Conservation (phyloP, 345 rosid species). For the Salix koriyanagi region DNA sequence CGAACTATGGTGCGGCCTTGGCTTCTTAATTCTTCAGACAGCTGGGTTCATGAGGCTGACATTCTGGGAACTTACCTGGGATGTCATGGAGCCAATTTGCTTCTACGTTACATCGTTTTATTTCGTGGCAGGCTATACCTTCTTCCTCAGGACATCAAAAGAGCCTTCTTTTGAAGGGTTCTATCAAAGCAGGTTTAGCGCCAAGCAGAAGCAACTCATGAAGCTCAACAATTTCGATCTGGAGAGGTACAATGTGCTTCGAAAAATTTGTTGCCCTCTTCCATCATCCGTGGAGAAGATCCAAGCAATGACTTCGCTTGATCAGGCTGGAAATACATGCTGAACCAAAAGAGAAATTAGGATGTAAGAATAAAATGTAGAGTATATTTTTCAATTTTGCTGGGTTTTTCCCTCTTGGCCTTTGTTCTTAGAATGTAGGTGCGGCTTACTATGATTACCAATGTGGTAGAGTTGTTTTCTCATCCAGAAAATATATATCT, state of each 20-base stretch:
- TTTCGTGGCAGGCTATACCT: conserved; percentile 67
- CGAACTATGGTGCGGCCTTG: conserved; percentile 78
- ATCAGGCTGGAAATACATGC: conserved; percentile 5
- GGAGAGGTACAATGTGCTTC: conserved; percentile 55
- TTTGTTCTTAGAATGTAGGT: conserved; percentile 14
- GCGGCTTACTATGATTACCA: conserved; percentile 15
- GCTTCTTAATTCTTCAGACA: conserved; percentile 66
- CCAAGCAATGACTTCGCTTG: conserved; percentile 6
- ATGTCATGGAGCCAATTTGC: conserved; percentile 98
- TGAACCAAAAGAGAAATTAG: background rate
- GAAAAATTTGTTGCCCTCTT: conserved; percentile 32
- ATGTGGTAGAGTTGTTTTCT: too few relatives aligned
- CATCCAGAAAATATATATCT: too few relatives aligned
- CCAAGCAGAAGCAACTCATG: conserved; percentile 63
- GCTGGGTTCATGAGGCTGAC: conserved; percentile 91
- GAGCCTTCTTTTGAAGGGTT: conserved; percentile 94
- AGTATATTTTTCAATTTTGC: conserved; percentile 7
- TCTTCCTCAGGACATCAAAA: conserved; percentile 75
- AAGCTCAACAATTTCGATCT: conserved; percentile 44
- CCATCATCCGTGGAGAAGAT: background rate
- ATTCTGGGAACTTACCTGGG: conserved; percentile 98
- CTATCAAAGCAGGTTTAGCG: conserved; percentile 59
- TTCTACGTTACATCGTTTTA: conserved; percentile 69
- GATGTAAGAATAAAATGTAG: background rate
- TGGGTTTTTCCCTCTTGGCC: background rate